Conservation (phyloP, 2,329 filamentous ascomycete genomes). For the Zasmidium cellare region DNA sequence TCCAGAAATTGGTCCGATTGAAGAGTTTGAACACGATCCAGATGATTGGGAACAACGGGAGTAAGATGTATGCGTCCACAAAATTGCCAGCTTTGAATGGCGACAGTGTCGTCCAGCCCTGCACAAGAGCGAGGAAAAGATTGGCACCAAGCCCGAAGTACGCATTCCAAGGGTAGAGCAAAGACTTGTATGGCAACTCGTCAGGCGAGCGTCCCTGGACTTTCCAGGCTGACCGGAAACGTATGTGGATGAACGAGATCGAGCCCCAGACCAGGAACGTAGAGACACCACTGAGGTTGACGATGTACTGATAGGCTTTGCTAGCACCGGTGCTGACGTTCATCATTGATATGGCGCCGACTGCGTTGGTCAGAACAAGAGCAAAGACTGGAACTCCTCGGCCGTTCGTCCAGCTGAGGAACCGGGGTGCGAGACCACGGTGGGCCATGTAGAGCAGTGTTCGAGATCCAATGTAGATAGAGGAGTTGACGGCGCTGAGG, state of each 20-base stretch:
- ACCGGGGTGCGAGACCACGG: conserved; percentile 66
- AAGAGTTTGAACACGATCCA: conserved; percentile 50
- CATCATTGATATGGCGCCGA: conserved; percentile 73
- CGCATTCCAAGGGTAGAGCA: conserved; percentile 54
- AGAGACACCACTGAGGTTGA: conserved; percentile 63
- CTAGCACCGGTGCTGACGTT: conserved; percentile 67
- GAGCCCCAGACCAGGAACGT: conserved; percentile 72
- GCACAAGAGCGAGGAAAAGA: conserved; percentile 52
- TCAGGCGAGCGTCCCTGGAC: conserved; percentile 56
- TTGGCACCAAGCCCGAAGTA: conserved; percentile 51
- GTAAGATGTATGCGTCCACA: conserved; percentile 57
- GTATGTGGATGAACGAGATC: conserved; percentile 70
- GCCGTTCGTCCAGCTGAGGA: conserved; percentile 67
- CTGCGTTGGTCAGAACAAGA: conserved; percentile 68
- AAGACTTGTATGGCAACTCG: conserved; percentile 49
- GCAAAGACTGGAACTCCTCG: conserved; percentile 62
- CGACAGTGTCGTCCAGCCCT: conserved; percentile 56
- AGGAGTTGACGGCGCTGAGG: conserved; percentile 65
- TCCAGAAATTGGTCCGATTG: conserved; percentile 39
- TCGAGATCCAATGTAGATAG: conserved; percentile 74
- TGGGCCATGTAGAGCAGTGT: conserved; percentile 76
- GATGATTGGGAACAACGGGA: conserved; percentile 52
- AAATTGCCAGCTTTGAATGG: conserved; percentile 53
- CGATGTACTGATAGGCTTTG: conserved; percentile 67
- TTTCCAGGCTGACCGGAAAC: conserved; percentile 66